Conservation (phyloP, 345 rosid genomes). For the Euphorbia pulcherrima region DNA sequence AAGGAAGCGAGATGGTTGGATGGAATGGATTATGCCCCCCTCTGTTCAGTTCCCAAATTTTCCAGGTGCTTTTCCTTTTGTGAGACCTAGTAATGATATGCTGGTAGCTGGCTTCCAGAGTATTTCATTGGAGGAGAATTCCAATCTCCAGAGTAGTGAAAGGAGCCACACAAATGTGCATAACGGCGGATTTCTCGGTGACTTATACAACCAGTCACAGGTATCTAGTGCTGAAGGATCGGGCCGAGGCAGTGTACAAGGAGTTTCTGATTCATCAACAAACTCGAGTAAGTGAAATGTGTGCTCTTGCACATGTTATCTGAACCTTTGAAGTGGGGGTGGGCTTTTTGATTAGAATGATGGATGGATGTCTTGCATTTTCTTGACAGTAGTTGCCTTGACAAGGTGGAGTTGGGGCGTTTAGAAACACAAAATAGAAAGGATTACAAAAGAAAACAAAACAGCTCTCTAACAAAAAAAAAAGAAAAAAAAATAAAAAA, state of each 20-base stretch:
- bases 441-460: neutral
- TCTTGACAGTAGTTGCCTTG: constrained; percentile 14
- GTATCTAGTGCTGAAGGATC: constrained; percentile 9
- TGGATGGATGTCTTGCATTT: constrained; percentile 11
- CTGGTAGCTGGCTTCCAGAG: constrained; percentile 26
- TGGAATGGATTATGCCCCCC: constrained; percentile 52
- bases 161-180: constrained; percentile 9
- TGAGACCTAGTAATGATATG: constrained; percentile 25
- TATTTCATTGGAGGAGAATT: constrained; percentile 36
- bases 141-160: constrained; percentile 3
- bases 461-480: neutral
- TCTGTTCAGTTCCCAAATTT: constrained; percentile 30
- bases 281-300: constrained; percentile 14
- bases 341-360: constrained; percentile 7
- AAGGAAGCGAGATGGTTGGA: constrained; percentile 68
- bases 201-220: constrained; percentile 16
- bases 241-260: constrained; percentile 7
- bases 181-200: constrained; percentile 12
- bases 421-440: neutral
- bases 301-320: constrained; percentile 4
- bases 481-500: neutral
- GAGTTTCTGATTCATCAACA: constrained; percentile 10
- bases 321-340: constrained; percentile 9
- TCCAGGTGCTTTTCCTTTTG: constrained; percentile 25
- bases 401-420: constrained; percentile 6